These are phyloP conservation scores for Acacia pycnantha DNA, from an alignment of 331 rosid species.

Conservation along the genomic window DNA sequence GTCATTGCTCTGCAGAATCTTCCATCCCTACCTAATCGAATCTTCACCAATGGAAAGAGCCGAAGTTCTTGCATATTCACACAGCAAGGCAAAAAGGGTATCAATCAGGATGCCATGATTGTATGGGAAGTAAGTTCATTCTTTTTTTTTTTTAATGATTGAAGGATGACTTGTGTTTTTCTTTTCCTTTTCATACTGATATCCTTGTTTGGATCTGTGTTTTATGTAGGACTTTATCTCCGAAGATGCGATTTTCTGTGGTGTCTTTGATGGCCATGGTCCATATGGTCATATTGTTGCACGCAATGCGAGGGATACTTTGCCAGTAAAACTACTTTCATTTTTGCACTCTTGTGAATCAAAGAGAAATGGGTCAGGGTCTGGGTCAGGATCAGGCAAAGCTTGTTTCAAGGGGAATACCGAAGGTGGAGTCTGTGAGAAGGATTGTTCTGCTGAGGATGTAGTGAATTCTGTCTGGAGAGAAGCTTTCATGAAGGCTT, in stretches of 20 bases:
- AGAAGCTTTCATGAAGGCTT: conserved; percentile 86
- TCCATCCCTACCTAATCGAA: conserved; percentile 65
- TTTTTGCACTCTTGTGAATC: conserved; percentile 73
- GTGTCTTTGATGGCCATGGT: conserved; percentile 96
- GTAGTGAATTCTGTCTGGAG: conserved; percentile 66
- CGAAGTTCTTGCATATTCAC: conserved; percentile 81
- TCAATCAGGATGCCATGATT: conserved; percentile 97
- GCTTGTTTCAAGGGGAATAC: conserved; percentile 56
- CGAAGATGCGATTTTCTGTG: conserved; percentile 81
- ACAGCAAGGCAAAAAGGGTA: conserved; percentile 97
- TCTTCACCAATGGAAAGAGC: conserved; percentile 86
- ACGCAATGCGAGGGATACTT: conserved; percentile 86
- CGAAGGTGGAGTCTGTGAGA: conserved; percentile 58
- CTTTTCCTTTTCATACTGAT: background rate
- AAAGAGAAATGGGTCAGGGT: conserved; percentile 52
- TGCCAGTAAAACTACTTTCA: conserved; percentile 76
- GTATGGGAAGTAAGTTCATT: conserved; percentile 91
- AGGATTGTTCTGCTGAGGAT: conserved; percentile 62
- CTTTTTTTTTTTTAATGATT: conserved; percentile 18
- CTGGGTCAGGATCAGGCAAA: conserved; percentile 58
- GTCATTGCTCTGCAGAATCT: conserved; percentile 60
- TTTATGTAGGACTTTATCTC: conserved; percentile 81
- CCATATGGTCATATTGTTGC: conserved; percentile 97
- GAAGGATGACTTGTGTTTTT: background rate
- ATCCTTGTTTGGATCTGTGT: conserved; percentile 27